phyloP scores from a whole-genome alignment of 2,329 filamentous ascomycete genomes.

The Claviceps sp. region DNA sequence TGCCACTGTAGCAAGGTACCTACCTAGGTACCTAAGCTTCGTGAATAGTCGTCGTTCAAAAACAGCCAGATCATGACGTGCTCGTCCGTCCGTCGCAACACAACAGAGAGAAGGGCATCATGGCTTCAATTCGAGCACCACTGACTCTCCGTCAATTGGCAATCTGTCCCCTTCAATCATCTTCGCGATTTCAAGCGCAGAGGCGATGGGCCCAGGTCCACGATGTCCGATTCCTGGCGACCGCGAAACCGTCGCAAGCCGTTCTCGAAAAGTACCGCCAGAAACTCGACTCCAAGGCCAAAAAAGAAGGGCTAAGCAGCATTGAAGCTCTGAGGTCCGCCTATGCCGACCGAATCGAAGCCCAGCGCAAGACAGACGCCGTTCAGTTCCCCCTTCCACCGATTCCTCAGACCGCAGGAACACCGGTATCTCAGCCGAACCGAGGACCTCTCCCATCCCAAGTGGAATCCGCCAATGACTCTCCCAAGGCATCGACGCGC shows the following conservation, averaged over 20 bases:
- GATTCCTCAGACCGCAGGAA: slow-evolving; percentile 23
- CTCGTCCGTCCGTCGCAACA: neutral
- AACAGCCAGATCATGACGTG: no score
- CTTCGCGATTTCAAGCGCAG: slow-evolving; percentile 35
- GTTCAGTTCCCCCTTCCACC: slow-evolving; percentile 27
- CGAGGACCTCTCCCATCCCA: slow-evolving; percentile 16
- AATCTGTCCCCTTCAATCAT: slow-evolving; percentile 18
- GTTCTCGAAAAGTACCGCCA: slow-evolving; percentile 75
- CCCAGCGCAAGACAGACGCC: slow-evolving; percentile 54
- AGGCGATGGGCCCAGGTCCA: slow-evolving; percentile 84
- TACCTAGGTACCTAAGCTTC: no score
- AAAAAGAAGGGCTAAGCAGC: slow-evolving; percentile 53
- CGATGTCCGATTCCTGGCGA: slow-evolving; percentile 80
- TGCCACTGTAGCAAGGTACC: no score
- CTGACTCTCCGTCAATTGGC: slow-evolving; percentile 32
- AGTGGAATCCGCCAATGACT: slow-evolving; percentile 10
- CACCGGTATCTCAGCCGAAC: slow-evolving; percentile 24
- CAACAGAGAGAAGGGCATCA: slow-evolving; percentile 12
- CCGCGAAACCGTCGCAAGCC: slow-evolving; percentile 52
- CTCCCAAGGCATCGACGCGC: slow-evolving; percentile 4
- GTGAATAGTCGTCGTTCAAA: no score
- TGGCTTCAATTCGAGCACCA: slow-evolving; percentile 36
- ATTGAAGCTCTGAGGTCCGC: slow-evolving; percentile 66
- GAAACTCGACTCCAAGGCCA: slow-evolving; percentile 74
- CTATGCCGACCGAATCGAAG: slow-evolving; percentile 72